Conservation (phyloP, 2,329 filamentous ascomycete genomes). For the Venturia nashicola region DNA sequence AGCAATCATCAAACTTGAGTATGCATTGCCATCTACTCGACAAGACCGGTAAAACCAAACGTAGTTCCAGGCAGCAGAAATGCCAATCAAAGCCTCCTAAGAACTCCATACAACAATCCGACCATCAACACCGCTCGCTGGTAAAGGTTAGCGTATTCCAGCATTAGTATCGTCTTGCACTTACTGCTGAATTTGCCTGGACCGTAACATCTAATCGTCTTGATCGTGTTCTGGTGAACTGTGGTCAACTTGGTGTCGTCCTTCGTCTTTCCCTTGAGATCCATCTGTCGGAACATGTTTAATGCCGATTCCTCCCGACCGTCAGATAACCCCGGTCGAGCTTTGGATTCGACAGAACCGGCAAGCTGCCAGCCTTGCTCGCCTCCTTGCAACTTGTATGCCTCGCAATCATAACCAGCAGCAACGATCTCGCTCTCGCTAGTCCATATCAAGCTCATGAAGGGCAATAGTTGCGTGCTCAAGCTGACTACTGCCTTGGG, state of each 20-base stretch:
- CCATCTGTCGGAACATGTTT: constrained; percentile 99
- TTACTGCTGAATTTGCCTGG: constrained; percentile 75
- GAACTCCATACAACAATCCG: constrained; percentile 61
- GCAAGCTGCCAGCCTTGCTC: constrained; percentile 72
- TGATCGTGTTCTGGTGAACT: constrained; percentile 93
- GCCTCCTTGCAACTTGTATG: constrained; percentile 75
- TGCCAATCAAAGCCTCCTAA: background rate
- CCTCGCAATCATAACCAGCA: constrained; percentile 79
- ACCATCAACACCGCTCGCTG: constrained; percentile 73
- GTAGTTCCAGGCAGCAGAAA: background rate
- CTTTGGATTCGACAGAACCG: constrained; percentile 58
- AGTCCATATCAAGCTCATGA: constrained; percentile 87
- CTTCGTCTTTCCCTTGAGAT: constrained; percentile 83
- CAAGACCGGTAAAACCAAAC: background rate
- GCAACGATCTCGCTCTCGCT: constrained; percentile 88
- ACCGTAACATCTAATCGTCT: constrained; percentile 67
- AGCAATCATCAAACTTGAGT: background rate
- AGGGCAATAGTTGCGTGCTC: constrained; percentile 79
- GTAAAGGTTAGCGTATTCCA: constrained; percentile 10
- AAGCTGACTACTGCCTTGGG: constrained; percentile 84
- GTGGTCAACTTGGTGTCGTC: constrained; percentile 93
- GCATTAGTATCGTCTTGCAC: constrained; percentile 27
- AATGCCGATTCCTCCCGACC: constrained; percentile 80
- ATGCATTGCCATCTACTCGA: background rate
- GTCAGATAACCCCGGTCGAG: constrained; percentile 44